phyloP scores from a whole-genome alignment of 768 basidiomycete genomes.

The Lentinus tigrinus region DNA sequence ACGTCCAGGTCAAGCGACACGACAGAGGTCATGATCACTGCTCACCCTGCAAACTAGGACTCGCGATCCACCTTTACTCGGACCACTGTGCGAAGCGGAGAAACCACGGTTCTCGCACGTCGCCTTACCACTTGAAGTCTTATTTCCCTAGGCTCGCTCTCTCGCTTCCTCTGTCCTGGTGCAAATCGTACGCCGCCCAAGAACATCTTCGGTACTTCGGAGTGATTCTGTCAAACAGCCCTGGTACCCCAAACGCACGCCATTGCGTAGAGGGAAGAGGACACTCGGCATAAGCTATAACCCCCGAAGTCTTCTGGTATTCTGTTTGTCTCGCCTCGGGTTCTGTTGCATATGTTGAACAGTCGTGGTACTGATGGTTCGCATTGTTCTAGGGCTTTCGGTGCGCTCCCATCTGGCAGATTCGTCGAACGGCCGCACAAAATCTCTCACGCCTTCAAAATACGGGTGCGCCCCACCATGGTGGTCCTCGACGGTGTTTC shows the following conservation, averaged over 20 bases:
- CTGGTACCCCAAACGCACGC: not conserved
- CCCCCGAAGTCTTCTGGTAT: conserved; percentile 3
- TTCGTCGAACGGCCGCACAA: not conserved
- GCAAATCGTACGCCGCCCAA: not conserved
- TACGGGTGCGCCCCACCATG: not conserved
- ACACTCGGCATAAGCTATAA: not conserved
- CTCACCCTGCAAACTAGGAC: not conserved
- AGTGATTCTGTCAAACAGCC: conserved; percentile 8
- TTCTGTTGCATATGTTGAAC: conserved; percentile 3
- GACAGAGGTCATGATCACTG: not conserved
- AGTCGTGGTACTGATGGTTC: not conserved
- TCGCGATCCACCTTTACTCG: not conserved
- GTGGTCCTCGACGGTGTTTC: not conserved
- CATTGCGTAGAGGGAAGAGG: not conserved
- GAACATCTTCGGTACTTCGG: not conserved
- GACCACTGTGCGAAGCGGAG: not conserved
- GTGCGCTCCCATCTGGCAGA: conserved; percentile 1
- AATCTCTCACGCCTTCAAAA: not conserved
- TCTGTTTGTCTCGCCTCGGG: conserved; percentile 2
- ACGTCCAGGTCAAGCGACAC: not conserved
- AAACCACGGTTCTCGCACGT: not conserved
- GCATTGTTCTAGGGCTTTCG: conserved; percentile 1
- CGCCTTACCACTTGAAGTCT: not conserved
- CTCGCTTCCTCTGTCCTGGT: not conserved
- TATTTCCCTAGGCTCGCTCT: not conserved